Base-by-base conservation (phyloP, 768 basidiomycete genomes). In the Podaxis rugospora region DNA sequence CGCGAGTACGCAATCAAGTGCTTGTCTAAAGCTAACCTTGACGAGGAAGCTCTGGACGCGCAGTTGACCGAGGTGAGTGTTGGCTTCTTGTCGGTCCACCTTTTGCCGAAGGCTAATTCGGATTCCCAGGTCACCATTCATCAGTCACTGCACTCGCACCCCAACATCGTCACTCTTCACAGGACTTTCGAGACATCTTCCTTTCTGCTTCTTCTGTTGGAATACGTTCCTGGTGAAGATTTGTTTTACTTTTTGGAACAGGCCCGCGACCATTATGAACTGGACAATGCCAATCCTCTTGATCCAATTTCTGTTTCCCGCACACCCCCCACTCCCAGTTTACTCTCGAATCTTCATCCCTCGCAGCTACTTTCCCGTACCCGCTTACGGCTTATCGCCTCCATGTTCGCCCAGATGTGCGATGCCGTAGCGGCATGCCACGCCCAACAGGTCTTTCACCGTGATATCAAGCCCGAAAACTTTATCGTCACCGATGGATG, bases 391-490 rank as follows among this genome's bases (percentile, higher is more conserved):
- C 85, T 99, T 66, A 94, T 99, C 69, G 87, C 95, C 2, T 89
- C 92, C 71, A 99, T 99, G 96, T 98, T 99, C 74, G 80, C 86
- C 18, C 97, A 98, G 76, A 99, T 99, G 96, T 98, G 96, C 71
- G 93, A 95, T 64, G 95, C 96, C 47, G 95, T 99, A 11, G 92
- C 93, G 2, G 86, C 90, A 5, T 98, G 96, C 75, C 96, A 99
- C 71, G 88, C 88, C 16, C 86, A 89, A 63, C 88, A 88, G 39
- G 91, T 99, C 63, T 93, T 89, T 70, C 96, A 99, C 71, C 87
- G 96, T 63, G 96, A 99, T 74, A 98, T 99, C 83, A 99, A 99
- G 78, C 96, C 96, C 0, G 96, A 98, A 79, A 98, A 98, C 77
- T 95, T 95, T 68, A 95, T 95, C 71, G 93, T 95, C 68, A 94